Evolutionary conservation across 495 filamentous ascomycete species (phyloP), one percentile per base, ranked within the genome.

Genomic region (Neurospora sp.): DNA sequence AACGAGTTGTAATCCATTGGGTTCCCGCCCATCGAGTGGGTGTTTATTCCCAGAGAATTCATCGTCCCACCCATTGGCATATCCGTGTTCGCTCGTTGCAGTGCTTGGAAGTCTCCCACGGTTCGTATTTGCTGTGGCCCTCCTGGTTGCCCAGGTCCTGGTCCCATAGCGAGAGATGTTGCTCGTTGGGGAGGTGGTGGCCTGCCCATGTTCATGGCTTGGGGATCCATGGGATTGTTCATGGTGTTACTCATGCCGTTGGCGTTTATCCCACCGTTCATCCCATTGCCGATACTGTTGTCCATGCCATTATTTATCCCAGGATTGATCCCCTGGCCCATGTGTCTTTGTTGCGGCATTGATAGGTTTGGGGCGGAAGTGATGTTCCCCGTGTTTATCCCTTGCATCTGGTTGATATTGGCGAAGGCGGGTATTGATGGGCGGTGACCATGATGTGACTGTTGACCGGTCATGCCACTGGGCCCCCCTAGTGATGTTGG

Each of bases 71-170:
- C 77, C 80, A 85, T 83, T 0, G 79, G 38, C 59, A 78, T 81
- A 68, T 84, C 84, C 0, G 83, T 78, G 70, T 83, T 83, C 41
- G 79, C 78, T 70, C 84, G 76, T 59, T 84, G 82, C 8, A 86
- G 71, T 2, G 83, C 81, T 10, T 86, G 84, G 72, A 84, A 86
- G 44, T 85, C 84, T 14, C 82, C 82, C 20, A 86, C 82, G 0
- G 84, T 85, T 70, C 82, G 82, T 71, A 83, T 71, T 65, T 77
- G 81, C n/a, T 81, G 79, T 16, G 74, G 27, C 7, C 53, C 53
- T 65, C 53, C 53, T 65, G 53, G 27, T 35, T 61, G 53, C 10
- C 53, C 53, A 3, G 22, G 53, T 61, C 53, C 53, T 8, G 27
- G 42, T 9, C 78, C 73, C 73, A 83, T 81, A 16, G 84, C 80